Evolutionary conservation across 176 grass and related monocot species (phyloP).

Genomic region (Musa troglodytarum): DNA sequence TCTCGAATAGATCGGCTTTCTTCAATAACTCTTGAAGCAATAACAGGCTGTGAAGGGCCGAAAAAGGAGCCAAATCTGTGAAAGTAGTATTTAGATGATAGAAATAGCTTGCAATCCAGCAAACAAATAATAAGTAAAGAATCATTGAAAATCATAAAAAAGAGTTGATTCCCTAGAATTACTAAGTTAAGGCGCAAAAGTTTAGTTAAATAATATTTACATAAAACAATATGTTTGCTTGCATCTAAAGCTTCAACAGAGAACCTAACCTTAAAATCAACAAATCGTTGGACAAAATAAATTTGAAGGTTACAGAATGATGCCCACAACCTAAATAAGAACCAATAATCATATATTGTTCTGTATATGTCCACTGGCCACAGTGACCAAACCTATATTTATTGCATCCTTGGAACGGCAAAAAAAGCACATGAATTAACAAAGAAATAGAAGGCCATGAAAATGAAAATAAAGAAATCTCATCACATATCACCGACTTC

Average conservation of each 20-base stretch:
- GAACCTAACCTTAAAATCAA: neutral
- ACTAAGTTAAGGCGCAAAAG: too few species aligned
- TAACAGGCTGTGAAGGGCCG: constrained; percentile 52
- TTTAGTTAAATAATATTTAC: neutral
- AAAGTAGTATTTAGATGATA: neutral
- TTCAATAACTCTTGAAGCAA: constrained; percentile 64
- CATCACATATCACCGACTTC: neutral
- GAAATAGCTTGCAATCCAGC: neutral
- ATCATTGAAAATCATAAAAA: neutral
- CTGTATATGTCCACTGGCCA: neutral
- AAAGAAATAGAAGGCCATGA: neutral
- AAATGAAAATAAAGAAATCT: neutral
- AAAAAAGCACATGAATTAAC: neutral
- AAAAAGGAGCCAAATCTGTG: constrained; percentile 80
- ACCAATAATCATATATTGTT: neutral
- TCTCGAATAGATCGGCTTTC: constrained; percentile 57
- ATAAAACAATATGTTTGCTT: neutral
- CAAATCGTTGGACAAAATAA: neutral
- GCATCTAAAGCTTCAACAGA: neutral
- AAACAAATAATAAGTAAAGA: neutral
- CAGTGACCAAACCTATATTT: neutral
- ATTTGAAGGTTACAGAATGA: too few species aligned
- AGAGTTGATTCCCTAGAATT: too few species aligned
- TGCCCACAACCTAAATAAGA: neutral
- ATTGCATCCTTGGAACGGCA: neutral